Percentiles rank a stretch among this genome's conserved stretches.
Evolutionary conservation across 2,329 filamentous ascomycete species (phyloP).

Genomic region (Fusarium dlaminii): DNA sequence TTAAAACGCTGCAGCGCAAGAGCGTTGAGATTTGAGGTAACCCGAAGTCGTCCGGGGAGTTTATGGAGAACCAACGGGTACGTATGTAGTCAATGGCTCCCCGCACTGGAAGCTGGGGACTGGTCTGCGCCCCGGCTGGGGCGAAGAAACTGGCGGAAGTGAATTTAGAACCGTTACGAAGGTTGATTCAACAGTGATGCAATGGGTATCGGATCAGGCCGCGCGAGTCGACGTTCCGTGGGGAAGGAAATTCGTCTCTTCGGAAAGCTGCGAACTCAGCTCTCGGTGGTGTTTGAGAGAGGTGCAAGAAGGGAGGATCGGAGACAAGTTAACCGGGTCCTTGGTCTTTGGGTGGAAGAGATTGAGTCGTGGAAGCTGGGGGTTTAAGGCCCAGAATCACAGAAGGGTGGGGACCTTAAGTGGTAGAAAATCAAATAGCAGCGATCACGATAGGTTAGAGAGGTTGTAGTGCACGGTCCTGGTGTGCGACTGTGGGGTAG

Average conservation of each 20-base stretch:
- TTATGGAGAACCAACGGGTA: conserved; percentile 40
- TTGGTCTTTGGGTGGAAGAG: conserved; percentile 31
- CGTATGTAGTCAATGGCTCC: conserved; percentile 40
- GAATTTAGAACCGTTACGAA: conserved; percentile 19
- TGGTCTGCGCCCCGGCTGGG: conserved; percentile 35
- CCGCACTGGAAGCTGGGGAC: conserved; percentile 39
- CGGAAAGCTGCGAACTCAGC: conserved; percentile 3
- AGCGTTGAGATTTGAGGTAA: conserved; percentile 28
- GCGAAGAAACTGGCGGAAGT: conserved; percentile 17
- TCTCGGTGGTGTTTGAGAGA: conserved; percentile 11
- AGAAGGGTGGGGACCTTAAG: conserved; percentile 35
- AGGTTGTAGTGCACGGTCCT: conserved; percentile 33
- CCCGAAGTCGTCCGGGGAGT: conserved; percentile 32
- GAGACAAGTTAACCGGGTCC: conserved; percentile 23
- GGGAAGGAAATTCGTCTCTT: conserved; percentile 3
- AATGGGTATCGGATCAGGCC: conserved; percentile 3
- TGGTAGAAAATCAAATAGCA: conserved; percentile 33
- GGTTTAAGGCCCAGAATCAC: conserved; percentile 35
- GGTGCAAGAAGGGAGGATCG: conserved; percentile 36
- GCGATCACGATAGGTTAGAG: conserved; percentile 40
- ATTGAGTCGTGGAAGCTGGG: conserved; percentile 41
- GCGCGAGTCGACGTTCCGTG: background rate
- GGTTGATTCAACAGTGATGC: background rate
- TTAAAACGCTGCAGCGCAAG: conserved; percentile 24
- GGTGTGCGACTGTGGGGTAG: conserved; percentile 43